These are phyloP conservation scores for Psilocybe cubensis DNA, from an alignment of 768 basidiomycete species.

Conservation along the genomic window DNA sequence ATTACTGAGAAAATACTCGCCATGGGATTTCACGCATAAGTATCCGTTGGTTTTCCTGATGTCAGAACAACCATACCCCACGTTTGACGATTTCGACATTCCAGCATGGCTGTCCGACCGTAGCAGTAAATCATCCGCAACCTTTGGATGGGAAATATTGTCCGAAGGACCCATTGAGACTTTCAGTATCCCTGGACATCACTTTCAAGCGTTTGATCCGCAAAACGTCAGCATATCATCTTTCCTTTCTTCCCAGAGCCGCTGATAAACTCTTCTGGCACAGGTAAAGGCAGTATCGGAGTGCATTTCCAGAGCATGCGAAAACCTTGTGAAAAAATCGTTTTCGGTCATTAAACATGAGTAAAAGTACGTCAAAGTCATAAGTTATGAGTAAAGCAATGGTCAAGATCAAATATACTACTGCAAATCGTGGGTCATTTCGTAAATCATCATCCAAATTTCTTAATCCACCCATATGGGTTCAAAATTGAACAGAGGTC, in stretches of 20 bases:
- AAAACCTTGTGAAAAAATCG: conserved; percentile 6
- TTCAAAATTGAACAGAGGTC: conserved; percentile 29
- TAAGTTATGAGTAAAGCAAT: too few species aligned
- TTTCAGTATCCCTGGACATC: conserved; percentile 66
- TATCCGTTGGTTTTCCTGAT: conserved; percentile 53
- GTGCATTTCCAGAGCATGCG: conserved; percentile 25
- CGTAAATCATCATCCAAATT: neutral
- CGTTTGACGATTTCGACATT: conserved; percentile 34
- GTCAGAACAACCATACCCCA: conserved; percentile 50
- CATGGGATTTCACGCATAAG: conserved; percentile 12
- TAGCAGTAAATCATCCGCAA: conserved; percentile 30
- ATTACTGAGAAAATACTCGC: conserved; percentile 50
- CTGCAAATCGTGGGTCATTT: neutral
- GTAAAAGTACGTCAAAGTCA: too few species aligned
- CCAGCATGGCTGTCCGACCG: conserved; percentile 59
- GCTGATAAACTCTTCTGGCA: neutral
- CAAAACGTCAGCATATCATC: conserved; percentile 43
- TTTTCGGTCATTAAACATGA: neutral
- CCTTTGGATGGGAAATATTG: conserved; percentile 52
- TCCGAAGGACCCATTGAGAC: conserved; percentile 40
- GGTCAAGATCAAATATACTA: neutral
- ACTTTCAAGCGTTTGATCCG: conserved; percentile 60
- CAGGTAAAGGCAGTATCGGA: conserved; percentile 17
- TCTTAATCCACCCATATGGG: conserved; percentile 40
- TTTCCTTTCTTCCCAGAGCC: neutral